phyloP scores from a whole-genome alignment of 2,329 filamentous ascomycete genomes.

The Aspergillus neotritici region DNA sequence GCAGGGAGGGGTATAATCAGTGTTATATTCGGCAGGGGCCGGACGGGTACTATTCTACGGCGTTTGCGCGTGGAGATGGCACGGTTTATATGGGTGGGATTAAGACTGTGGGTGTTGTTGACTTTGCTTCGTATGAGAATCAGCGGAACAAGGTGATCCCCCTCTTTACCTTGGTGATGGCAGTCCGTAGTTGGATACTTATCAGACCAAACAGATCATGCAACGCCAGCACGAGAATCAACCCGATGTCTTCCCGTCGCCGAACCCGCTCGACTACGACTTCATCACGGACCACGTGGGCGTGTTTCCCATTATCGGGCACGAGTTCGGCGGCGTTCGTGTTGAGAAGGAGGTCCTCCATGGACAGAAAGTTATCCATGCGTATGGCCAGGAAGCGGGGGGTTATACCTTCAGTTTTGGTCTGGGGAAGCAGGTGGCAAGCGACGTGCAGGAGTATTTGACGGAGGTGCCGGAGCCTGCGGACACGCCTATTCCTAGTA shows the following conservation, averaged over 20 bases:
- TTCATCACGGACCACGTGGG: slow-evolving; percentile 23
- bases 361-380: slow-evolving; percentile 26
- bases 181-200: too few species aligned
- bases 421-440: slow-evolving; percentile 1
- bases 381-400: slow-evolving; percentile 22
- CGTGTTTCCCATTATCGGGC: slow-evolving; percentile 10
- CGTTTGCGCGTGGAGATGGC: slow-evolving; percentile 7
- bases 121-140: background rate
- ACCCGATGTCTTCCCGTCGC: slow-evolving; percentile 15
- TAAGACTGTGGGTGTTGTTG: background rate
- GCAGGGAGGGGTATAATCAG: too few species aligned
- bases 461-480: too few species aligned
- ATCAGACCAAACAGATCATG: slow-evolving; percentile 11
- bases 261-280: slow-evolving; percentile 11
- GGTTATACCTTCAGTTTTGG: slow-evolving; percentile 27
- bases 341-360: slow-evolving; percentile 23
- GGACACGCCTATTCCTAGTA: too few species aligned
- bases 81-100: slow-evolving; percentile 8
- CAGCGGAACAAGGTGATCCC: background rate
- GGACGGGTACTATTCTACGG: slow-evolving; percentile 5
- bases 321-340: slow-evolving; percentile 14
- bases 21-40: background rate
- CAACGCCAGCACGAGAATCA: slow-evolving; percentile 16
- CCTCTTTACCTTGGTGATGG: too few species aligned
- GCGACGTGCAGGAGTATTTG: too few species aligned